A percentile compares a stretch with the other conserved stretches of the same genome.
Evolutionary conservation across 2,329 filamentous ascomycete genomes (phyloP).

Genomic region (Paracoccidioides brasiliensis): DNA sequence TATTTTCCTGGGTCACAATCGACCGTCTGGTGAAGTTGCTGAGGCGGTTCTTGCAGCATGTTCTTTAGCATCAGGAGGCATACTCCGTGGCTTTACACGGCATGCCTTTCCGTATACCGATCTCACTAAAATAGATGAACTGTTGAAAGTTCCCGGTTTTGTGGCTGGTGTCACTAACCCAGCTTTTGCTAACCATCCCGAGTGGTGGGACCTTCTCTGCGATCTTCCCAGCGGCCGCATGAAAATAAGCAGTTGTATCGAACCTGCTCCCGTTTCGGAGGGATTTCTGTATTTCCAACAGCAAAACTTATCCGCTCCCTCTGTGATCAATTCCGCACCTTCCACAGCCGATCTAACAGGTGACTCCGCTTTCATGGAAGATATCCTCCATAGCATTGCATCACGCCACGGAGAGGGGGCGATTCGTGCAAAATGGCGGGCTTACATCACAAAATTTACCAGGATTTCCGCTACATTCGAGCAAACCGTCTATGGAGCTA

Average conservation of each 20-base stretch:
- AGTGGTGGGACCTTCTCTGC: slow-evolving; percentile 97
- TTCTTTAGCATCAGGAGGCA: slow-evolving; percentile 77
- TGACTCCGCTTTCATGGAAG: slow-evolving; percentile 77
- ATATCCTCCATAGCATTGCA: slow-evolving; percentile 69
- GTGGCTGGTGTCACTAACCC: slow-evolving; percentile 97
- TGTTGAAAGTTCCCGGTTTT: slow-evolving; percentile 91
- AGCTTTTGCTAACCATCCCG: slow-evolving; percentile 82
- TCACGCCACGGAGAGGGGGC: slow-evolving; percentile 80
- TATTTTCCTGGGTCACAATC: slow-evolving; percentile 89
- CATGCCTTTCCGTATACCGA: slow-evolving; percentile 98
- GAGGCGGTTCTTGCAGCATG: slow-evolving; percentile 98
- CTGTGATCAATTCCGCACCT: slow-evolving; percentile 13
- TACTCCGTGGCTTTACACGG: slow-evolving; percentile 85
- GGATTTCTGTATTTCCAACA: slow-evolving; percentile 80
- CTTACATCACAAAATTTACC: slow-evolving; percentile 90
- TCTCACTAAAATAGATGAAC: slow-evolving; percentile 91
- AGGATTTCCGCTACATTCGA: slow-evolving; percentile 88
- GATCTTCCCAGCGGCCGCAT: slow-evolving; percentile 84
- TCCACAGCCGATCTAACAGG: slow-evolving; percentile 57
- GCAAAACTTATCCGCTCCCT: slow-evolving; percentile 33
- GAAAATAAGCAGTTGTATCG: slow-evolving; percentile 84
- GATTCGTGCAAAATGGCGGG: slow-evolving; percentile 81
- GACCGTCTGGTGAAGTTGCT: slow-evolving; percentile 88
- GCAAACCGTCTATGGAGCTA: slow-evolving; percentile 87
- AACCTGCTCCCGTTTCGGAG: slow-evolving; percentile 67